Evolutionary conservation across 2,329 filamentous ascomycete species (phyloP), one percentile per base, ranked within the genome.

Genomic region (Sporothrix dimorphospora): DNA sequence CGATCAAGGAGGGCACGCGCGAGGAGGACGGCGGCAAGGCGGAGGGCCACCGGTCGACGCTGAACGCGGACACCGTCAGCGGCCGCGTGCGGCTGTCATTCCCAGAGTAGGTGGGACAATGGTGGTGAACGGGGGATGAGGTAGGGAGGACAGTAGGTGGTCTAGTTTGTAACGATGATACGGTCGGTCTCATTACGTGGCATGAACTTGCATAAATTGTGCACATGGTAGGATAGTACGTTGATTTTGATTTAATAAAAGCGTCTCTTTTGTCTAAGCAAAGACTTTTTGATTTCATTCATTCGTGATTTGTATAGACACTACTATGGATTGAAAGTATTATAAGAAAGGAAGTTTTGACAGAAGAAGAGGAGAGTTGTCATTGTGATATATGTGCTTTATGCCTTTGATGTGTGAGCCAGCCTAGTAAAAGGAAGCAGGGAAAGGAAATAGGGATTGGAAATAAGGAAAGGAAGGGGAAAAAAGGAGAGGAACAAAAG

Each of bases 1-100:
- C 71, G 0, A n/a, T 61, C 68, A 75, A 75, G 74, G 74, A 74
- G 66, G 66, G 55, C 42, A 27, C 24, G n/a, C 57, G 57, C n/a
- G 34, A 63, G 16, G 65, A 49, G 8, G 51, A 40, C 12, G 42
- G 42, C 1, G 57, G 24, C 27, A 53, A 21, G 16, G 8, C 16
- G 5, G 49, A n/a, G 16, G 40, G 7, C 9, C 51, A 21, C 11
- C 21, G 40, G 30, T 74, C 73, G 19, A 38, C 14, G 19, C 27
- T 74, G 16, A 30, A 27, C 14, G 74, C 40, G 7, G 21, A 67
- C 42, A 14, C 74, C 2, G 63, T 69, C n/a, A 74, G 65, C 42
- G 68, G 71, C 4, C n/a, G 24, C 9, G 51, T 75, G 4, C n/a
- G 8, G 14, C n/a, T 75, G 34, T 9, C 30, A 27, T 75, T 75